Conservation (phyloP, 441 rosid species). For the Oxalis stricta region DNA sequence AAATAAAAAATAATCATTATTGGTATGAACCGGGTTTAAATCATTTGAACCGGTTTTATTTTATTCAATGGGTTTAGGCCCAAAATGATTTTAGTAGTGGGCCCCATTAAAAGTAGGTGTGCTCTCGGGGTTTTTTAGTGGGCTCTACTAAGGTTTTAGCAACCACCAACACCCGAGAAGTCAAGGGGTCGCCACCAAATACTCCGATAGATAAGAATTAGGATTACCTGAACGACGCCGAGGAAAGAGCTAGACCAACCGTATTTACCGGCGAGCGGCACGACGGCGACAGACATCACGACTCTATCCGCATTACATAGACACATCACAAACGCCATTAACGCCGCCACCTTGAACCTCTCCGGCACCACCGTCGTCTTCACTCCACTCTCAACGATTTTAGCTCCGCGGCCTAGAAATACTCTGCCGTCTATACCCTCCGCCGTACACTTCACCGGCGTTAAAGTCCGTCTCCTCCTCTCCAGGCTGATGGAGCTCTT, state of each 20-base stretch:
- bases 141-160: neutral
- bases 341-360: constrained; percentile 77
- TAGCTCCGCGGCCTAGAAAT: constrained; percentile 18
- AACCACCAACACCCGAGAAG: neutral
- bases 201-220: no score
- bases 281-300: constrained; percentile 88
- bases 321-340: constrained; percentile 69
- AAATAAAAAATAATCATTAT: neutral
- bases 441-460: constrained; percentile 45
- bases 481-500: neutral
- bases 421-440: constrained; percentile 54
- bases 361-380: constrained; percentile 27
- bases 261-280: constrained; percentile 65
- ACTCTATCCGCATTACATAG: constrained; percentile 91
- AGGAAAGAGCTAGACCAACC: constrained; percentile 86
- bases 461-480: constrained; percentile 9
- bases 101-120: no score
- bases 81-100: no score
- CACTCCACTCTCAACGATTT: constrained; percentile 15
- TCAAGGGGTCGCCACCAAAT: no score
- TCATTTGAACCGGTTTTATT: no score
- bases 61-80: no score
- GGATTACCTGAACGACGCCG: constrained; percentile 83
- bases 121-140: no score
- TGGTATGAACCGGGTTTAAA: neutral